phyloP scores from a whole-genome alignment of 768 basidiomycete genomes.

The Xerocomellus chrysenteron region DNA sequence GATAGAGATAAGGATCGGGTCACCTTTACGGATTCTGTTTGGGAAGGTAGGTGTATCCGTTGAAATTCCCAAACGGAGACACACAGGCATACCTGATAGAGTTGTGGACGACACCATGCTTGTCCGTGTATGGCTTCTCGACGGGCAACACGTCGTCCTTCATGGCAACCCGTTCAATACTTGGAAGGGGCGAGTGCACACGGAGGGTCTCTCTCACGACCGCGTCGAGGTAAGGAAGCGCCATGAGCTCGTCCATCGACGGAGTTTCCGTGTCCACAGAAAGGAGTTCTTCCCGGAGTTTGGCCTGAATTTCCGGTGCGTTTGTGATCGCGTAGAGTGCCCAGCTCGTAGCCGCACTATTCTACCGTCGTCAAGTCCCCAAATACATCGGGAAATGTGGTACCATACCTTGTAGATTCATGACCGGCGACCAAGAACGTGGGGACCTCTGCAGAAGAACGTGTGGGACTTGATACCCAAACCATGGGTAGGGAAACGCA shows the following conservation, averaged over 20 bases:
- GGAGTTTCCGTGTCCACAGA: constrained; percentile 53
- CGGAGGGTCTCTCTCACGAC: constrained; percentile 29
- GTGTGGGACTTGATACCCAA: not conserved
- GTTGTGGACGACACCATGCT: constrained; percentile 39
- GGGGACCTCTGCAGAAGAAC: constrained; percentile 46
- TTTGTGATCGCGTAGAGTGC: constrained; percentile 54
- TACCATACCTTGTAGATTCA: constrained; percentile 50
- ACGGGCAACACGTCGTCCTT: constrained; percentile 57
- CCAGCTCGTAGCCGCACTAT: constrained; percentile 50
- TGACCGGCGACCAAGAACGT: constrained; percentile 62
- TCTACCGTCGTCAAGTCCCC: not conserved
- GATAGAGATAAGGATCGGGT: constrained; percentile 53
- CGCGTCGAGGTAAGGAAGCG: constrained; percentile 65
- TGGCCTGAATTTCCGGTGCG: constrained; percentile 47
- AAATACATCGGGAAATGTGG: not conserved
- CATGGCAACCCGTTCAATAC: constrained; percentile 43
- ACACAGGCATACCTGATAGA: constrained; percentile 34
- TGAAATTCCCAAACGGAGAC: not conserved
- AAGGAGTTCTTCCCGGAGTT: constrained; percentile 59
- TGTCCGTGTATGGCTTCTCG: constrained; percentile 43
- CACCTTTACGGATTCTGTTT: constrained; percentile 42
- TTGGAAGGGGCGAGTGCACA: constrained; percentile 46
- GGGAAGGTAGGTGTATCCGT: not conserved
- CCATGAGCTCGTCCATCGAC: constrained; percentile 66
- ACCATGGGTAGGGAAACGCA: constrained; percentile 26